Evolutionary conservation across 192 early-diverging fungal species (phyloP).

Genomic region (Glomus cerebriforme): DNA sequence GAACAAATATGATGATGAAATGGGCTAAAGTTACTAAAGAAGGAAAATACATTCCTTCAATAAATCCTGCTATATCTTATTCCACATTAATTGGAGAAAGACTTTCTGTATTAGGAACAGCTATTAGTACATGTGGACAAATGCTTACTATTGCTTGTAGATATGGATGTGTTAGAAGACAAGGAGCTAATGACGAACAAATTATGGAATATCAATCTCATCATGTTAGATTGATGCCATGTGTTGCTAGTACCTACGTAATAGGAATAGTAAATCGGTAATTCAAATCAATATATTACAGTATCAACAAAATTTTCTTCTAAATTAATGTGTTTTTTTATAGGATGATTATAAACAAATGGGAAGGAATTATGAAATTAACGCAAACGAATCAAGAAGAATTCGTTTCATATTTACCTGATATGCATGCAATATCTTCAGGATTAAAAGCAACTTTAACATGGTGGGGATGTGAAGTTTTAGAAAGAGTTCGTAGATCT

Average conservation of each 20-base stretch:
- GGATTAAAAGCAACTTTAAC: conserved; percentile 54
- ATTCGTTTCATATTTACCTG: conserved; percentile 51
- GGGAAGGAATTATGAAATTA: conserved; percentile 44
- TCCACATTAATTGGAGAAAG: conserved; percentile 66
- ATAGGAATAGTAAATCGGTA: conserved; percentile 43
- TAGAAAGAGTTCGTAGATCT: conserved; percentile 54
- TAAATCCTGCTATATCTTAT: conserved; percentile 60
- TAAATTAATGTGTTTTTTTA: conserved; percentile 27
- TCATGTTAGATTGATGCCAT: conserved; percentile 59
- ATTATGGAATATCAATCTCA: conserved; percentile 72
- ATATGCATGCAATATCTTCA: conserved; percentile 62
- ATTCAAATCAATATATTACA: conserved; percentile 11
- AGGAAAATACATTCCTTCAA: conserved; percentile 56
- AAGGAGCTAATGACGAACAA: conserved; percentile 61
- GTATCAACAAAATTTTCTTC: not conserved
- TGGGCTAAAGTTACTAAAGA: conserved; percentile 57
- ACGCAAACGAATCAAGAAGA: conserved; percentile 49
- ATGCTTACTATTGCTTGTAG: conserved; percentile 61
- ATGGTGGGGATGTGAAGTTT: conserved; percentile 53
- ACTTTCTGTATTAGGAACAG: conserved; percentile 48
- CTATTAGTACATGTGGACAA: conserved; percentile 47
- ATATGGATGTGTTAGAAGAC: conserved; percentile 62
- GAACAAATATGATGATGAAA: conserved; percentile 58
- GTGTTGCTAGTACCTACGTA: conserved; percentile 55
- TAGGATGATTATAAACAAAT: conserved; percentile 32